A percentile compares a stretch with the other conserved stretches of the same genome.
Conservation (phyloP, 2,329 filamentous ascomycete species). For the Microsporum audouinii region DNA sequence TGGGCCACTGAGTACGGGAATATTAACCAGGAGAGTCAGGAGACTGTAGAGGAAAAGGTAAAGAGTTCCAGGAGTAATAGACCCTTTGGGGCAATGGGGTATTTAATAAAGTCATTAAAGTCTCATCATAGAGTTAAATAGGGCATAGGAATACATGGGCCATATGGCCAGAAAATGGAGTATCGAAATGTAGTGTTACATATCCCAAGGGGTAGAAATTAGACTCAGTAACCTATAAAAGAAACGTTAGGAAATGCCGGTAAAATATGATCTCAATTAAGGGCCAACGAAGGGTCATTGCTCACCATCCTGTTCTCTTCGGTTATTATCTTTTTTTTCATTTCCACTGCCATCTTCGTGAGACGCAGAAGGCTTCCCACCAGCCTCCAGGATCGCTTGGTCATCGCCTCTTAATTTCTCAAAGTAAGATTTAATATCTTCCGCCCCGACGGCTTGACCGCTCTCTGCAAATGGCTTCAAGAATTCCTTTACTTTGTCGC, state of each 20-base stretch:
- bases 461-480: constrained; percentile 89
- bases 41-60: neutral
- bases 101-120: constrained; percentile 18
- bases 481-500: constrained; percentile 91
- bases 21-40: neutral
- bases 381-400: constrained; percentile 38
- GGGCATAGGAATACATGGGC: neutral
- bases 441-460: constrained; percentile 74
- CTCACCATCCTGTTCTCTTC: constrained; percentile 31
- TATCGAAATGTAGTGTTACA: neutral
- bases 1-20: constrained; percentile 4
- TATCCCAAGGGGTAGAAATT: neutral
- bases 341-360: constrained; percentile 21
- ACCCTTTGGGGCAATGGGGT: neutral
- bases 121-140: neutral
- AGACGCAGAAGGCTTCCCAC: constrained; percentile 29
- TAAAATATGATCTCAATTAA: neutral
- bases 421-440: constrained; percentile 95
- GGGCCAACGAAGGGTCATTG: neutral
- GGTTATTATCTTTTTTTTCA: constrained; percentile 23
- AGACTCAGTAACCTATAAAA: neutral
- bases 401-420: constrained; percentile 86
- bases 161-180: neutral
- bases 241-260: neutral
- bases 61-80: neutral